Percentiles rank a stretch among this genome's conserved stretches.
Conservation (phyloP, 768 basidiomycete genomes). For the Podaxis mareebaensis region DNA sequence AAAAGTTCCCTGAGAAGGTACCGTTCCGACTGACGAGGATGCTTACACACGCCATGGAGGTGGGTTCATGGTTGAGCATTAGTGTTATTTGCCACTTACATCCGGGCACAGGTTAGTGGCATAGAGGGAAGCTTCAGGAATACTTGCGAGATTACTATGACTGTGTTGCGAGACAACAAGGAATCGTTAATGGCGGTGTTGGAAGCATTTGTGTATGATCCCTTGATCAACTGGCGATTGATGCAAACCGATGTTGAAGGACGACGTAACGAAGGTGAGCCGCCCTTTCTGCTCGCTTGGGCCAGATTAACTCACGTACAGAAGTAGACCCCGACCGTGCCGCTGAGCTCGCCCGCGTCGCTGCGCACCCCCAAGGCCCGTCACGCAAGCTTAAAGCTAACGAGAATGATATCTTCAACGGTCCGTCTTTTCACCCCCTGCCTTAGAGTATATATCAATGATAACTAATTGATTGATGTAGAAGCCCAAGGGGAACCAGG, state of each 20-base stretch:
- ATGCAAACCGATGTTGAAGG: conserved; percentile 82
- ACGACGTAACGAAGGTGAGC: conserved; percentile 65
- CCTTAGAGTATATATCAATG: neutral
- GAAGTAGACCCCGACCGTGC: conserved; percentile 50
- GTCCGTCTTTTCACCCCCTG: conserved; percentile 38
- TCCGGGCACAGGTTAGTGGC: conserved; percentile 75
- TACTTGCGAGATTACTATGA: conserved; percentile 98
- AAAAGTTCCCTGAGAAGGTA: conserved; percentile 98
- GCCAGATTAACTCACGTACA: conserved; percentile 35
- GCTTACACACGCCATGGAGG: conserved; percentile 99
- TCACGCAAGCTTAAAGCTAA: conserved; percentile 84
- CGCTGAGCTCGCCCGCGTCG: conserved; percentile 64
- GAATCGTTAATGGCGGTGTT: conserved; percentile 99
- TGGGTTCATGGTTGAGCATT: conserved; percentile 30
- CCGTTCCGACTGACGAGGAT: conserved; percentile 98
- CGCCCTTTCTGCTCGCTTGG: neutral
- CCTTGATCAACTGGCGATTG: conserved; percentile 95
- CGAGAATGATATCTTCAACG: conserved; percentile 92
- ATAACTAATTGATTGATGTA: conserved; percentile 18
- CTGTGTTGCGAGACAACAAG: conserved; percentile 92
- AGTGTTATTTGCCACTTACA: conserved; percentile 16
- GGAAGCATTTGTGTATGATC: conserved; percentile 98
- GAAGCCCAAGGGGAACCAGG: conserved; percentile 52
- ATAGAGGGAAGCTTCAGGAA: conserved; percentile 97
- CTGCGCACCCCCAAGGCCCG: conserved; percentile 78